Percentiles rank a stretch among this genome's conserved stretches.
Conservation (phyloP, 306 rosid genomes). For the Neltuma alba region DNA sequence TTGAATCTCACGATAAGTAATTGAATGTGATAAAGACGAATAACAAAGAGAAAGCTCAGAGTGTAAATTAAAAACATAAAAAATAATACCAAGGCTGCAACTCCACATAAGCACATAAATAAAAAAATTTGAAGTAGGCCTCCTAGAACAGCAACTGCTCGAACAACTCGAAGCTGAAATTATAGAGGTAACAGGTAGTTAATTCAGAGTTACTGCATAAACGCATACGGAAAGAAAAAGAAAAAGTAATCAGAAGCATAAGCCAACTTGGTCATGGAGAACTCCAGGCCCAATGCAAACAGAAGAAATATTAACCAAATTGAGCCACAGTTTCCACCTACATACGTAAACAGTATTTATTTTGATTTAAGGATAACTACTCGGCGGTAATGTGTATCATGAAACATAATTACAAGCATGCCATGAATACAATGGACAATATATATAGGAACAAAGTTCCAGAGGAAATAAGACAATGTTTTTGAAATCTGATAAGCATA, state of each 20-base stretch:
- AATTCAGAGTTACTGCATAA: slow-evolving; percentile 16
- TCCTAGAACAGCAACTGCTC: slow-evolving; percentile 92
- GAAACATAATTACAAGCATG: background rate
- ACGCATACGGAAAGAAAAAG: slow-evolving; percentile 10
- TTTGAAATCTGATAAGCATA: background rate
- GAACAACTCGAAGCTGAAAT: slow-evolving; percentile 87
- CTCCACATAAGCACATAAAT: slow-evolving; percentile 94
- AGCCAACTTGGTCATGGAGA: slow-evolving; percentile 74
- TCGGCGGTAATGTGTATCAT: background rate
- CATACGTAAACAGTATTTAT: slow-evolving; percentile 7
- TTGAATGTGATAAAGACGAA: slow-evolving; percentile 12
- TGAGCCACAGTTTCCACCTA: slow-evolving; percentile 99
- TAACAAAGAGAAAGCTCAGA: slow-evolving; percentile 34
- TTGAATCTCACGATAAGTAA: slow-evolving; percentile 20
- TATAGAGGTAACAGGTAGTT: slow-evolving; percentile 15
- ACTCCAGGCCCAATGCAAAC: slow-evolving; percentile 97
- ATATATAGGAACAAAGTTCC: background rate
- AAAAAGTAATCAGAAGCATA: slow-evolving; percentile 29
- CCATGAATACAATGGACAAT: background rate
- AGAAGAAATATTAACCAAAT: slow-evolving; percentile 96
- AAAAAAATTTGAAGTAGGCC: slow-evolving; percentile 91
- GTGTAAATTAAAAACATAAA: slow-evolving; percentile 19
- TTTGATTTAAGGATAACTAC: background rate
- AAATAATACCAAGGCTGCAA: slow-evolving; percentile 77
- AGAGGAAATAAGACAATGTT: background rate